Base-by-base conservation (phyloP, 345 rosid species). In the Erodium maritimum region DNA sequence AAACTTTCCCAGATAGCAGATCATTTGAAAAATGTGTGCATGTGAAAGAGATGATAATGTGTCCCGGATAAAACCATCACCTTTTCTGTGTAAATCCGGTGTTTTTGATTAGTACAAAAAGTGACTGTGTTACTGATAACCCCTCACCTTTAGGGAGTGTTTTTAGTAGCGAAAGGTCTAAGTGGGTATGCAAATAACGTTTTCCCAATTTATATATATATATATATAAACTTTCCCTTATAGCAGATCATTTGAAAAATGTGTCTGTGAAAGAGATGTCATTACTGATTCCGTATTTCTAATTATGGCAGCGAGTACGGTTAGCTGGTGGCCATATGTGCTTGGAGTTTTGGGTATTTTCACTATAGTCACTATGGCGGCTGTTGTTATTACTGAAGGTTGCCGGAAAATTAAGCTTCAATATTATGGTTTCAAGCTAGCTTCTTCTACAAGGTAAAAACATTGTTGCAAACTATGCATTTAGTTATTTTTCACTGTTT, bases 361-460 rank as follows among this genome's bases (percentile, higher is more conserved):
- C 67, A 84, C 86, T 12, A 22, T 83, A 13, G 93, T 91, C 59
- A 88, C 98, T 23, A 88, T 91, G 98, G 81, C 85, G 83, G 98
- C 98, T 25, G 93, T 86, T 65, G 80, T 91, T 59, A 88, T 91
- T 48, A 88, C 98, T 14, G 95, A 88, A 76, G 96, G 98, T 67
- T 88, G 93, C 84, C 80, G 98, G 81, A 91, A 91, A 76, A 79
- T 91, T 65, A 91, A 91, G 73, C 75, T 91, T 69, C 96, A 84
- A 70, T 91, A 86, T 59, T 88, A 91, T 76, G 96, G 98, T 58
- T 88, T 91, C 64, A 91, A 88, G 72, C 88, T 88, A 56, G 98
- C 98, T 58, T 91, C 96, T 56, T 72, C 91, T 50, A 81, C 86
- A 51, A 84, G 96, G 97, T 86, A 74, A 63, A 50, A 25, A 55